Evolutionary conservation across 805 yeast species (phyloP).

Genomic region (Clavispora phyllophila): DNA sequence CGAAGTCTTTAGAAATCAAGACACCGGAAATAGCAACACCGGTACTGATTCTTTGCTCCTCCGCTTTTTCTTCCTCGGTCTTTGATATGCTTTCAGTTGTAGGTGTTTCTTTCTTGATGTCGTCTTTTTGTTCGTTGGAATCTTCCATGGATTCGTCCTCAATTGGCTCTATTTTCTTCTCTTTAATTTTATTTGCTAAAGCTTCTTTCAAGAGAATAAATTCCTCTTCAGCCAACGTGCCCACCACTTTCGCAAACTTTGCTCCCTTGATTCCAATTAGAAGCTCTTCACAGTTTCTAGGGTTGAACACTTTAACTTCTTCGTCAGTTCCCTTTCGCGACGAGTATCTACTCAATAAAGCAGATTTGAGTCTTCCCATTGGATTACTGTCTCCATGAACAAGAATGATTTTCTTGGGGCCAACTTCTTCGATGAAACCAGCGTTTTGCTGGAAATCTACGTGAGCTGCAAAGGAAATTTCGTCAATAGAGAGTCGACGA

Average conservation of each 20-base stretch:
- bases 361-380: constrained; percentile 97
- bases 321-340: constrained; percentile 77
- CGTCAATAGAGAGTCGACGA: constrained; percentile 81
- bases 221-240: constrained; percentile 46
- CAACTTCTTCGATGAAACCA: constrained; percentile 82
- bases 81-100: constrained; percentile 1
- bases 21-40: constrained; percentile 65
- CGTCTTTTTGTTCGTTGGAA: constrained; percentile 2
- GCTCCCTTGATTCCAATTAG: constrained; percentile 74
- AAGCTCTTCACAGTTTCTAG: constrained; percentile 82
- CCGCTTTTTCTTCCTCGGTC: constrained; percentile 8
- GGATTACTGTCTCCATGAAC: constrained; percentile 98
- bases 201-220: constrained; percentile 39
- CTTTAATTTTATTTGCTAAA: constrained; percentile 52
- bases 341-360: constrained; percentile 80
- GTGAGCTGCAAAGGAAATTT: constrained; percentile 98
- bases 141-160: constrained; percentile 3
- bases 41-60: constrained; percentile 15
- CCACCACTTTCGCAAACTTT: constrained; percentile 72
- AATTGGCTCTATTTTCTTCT: constrained; percentile 25
- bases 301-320: constrained; percentile 88
- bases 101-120: not conserved
- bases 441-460: constrained; percentile 94
- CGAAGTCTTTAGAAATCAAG: constrained; percentile 86
- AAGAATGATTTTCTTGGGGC: constrained; percentile 78